Base-by-base conservation (phyloP, 129 eudicot genomes). In the Artemisia annua region DNA sequence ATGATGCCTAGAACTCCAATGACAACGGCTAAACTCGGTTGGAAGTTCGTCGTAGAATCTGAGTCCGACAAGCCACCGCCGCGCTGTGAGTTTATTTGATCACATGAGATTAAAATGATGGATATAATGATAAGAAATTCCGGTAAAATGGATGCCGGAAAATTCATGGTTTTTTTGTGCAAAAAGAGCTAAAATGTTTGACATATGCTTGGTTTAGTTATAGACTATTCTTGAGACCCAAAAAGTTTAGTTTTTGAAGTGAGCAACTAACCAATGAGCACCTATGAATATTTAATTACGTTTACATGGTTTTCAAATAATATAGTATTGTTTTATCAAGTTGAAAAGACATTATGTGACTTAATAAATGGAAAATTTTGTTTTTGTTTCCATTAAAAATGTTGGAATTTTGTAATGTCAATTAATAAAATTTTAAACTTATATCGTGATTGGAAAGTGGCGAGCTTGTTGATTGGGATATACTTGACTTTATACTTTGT, bases 11-110 rank as follows among this genome's bases (percentile, higher is more conserved):
- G 92, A 63, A 92, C 82, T 22, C 90, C 90, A 30, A 87, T 82
- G 13, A 92, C 96, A 44, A 89, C 90, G 1, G 94, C 96, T 16
- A 92, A 67, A 32, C 95, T 89, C 67, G 98, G 90, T 49, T 85
- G 90, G 53, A 89, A 87, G 57, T 64, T 85, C 32, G 68, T 16
- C 14, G 18, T 51, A 14, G 66, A 3, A 64, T 64, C 52, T 12
- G 69, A 63, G 51, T 35, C 17, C 3, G 50, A 14, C 13, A 18
- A 2, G 17, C 39, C 2, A 4, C 11, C 2, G n/a, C n/a, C n/a
- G 55, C 68, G 46, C 56, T 78, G 78, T 28, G 82, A 72, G 1
- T 64, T 55, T 71, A 43, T 55, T 55, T 73, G 67, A 28, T 78
- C 18, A 11, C 28, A 55, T 22, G 55, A 71, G 82, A 63, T 43